Percentiles rank a stretch among this genome's conserved stretches.
Evolutionary conservation across 257 asterid species (phyloP).

Genomic region (Solanum peruvianum): DNA sequence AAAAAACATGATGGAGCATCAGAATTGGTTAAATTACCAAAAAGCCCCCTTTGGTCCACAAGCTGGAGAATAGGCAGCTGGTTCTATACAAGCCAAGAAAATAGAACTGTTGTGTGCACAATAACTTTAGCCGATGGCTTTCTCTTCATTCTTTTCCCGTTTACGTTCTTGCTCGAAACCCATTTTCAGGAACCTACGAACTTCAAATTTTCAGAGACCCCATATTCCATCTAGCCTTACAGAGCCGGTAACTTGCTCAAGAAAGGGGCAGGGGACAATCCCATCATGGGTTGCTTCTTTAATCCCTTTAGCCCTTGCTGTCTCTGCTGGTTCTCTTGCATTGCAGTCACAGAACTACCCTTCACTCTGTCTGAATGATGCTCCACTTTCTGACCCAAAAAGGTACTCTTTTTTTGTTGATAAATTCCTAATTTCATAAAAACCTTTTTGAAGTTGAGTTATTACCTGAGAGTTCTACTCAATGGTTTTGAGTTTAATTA

Average conservation of each 20-base stretch:
- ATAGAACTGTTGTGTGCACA: neutral
- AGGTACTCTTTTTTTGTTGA: slow-evolving; percentile 19
- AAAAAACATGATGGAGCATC: neutral
- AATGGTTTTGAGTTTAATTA: neutral
- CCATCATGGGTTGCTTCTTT: slow-evolving; percentile 25
- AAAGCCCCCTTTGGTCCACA: neutral
- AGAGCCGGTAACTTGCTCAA: slow-evolving; percentile 14
- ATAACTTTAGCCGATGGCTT: slow-evolving; percentile 19
- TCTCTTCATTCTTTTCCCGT: slow-evolving; percentile 45
- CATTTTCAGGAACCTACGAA: slow-evolving; percentile 12
- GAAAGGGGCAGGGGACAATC: neutral
- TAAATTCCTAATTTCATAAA: neutral
- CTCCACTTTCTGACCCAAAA: slow-evolving; percentile 34
- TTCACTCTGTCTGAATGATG: slow-evolving; percentile 52
- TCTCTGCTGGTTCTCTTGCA: slow-evolving; percentile 46
- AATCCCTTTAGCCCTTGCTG: slow-evolving; percentile 57
- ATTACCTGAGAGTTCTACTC: neutral
- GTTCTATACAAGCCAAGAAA: neutral
- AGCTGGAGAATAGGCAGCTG: neutral
- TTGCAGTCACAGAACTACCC: slow-evolving; percentile 21
- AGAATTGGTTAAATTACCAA: neutral
- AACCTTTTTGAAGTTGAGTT: neutral
- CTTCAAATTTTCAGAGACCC: slow-evolving; percentile 8
- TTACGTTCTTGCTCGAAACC: slow-evolving; percentile 46
- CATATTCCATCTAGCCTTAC: slow-evolving; percentile 4